Conservation (phyloP, 306 rosid genomes). For the Clitoria ternatea region DNA sequence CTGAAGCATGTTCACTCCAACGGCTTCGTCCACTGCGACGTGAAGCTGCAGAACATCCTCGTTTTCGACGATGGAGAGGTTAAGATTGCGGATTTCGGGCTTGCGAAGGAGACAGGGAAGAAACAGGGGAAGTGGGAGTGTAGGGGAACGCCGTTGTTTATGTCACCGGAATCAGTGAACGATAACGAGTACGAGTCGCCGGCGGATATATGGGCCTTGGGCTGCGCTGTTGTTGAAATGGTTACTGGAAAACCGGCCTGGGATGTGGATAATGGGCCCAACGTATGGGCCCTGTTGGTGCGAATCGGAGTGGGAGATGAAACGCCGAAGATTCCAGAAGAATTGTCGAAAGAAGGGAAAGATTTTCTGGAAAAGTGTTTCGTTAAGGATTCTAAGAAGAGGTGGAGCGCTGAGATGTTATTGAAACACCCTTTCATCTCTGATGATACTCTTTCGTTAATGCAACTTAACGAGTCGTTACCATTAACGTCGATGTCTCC, state of each 20-base stretch:
- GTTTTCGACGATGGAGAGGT: constrained; percentile 43
- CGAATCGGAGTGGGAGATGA: constrained; percentile 65
- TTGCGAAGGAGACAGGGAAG: constrained; percentile 40
- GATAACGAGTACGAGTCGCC: constrained; percentile 53
- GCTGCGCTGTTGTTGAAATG: constrained; percentile 76
- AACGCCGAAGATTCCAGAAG: constrained; percentile 53
- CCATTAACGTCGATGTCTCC: not conserved
- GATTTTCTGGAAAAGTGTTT: constrained; percentile 66
- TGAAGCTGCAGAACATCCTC: constrained; percentile 69
- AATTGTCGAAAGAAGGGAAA: constrained; percentile 53
- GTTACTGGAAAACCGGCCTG: constrained; percentile 64
- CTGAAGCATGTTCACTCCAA: constrained; percentile 44
- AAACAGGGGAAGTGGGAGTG: constrained; percentile 26
- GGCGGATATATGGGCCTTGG: constrained; percentile 74
- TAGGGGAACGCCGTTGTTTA: constrained; percentile 73
- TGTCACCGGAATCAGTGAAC: constrained; percentile 82
- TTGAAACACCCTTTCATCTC: constrained; percentile 51
- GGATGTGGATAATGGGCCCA: constrained; percentile 24
- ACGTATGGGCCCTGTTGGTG: constrained; percentile 44
- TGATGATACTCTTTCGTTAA: not conserved
- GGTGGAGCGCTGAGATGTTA: constrained; percentile 89
- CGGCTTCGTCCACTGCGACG: constrained; percentile 85
- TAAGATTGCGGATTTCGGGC: constrained; percentile 82
- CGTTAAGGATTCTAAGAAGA: constrained; percentile 50
- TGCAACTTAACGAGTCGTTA: not conserved